phyloP scores from a whole-genome alignment of 148 eudicot genomes.

The Pharnaceum exiguum region DNA sequence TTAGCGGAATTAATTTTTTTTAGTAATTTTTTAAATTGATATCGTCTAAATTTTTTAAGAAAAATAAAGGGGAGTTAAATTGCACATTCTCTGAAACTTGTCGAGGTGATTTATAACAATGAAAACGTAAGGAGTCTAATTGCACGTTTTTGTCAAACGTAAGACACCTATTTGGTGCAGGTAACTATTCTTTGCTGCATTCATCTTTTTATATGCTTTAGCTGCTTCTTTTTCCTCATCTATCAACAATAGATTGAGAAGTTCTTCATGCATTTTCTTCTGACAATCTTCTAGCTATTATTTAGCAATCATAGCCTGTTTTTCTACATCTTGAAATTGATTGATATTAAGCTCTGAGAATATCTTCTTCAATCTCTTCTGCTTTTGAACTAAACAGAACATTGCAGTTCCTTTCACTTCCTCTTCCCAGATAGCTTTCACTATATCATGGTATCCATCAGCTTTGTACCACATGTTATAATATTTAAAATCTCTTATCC shows the following conservation, averaged over 20 bases:
- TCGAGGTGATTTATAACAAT: too few relatives aligned
- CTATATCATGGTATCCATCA: neutral
- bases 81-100: too few relatives aligned
- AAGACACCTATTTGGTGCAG: neutral
- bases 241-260: too few relatives aligned
- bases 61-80: too few relatives aligned
- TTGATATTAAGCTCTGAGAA: neutral
- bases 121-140: too few relatives aligned
- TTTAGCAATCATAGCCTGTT: neutral
- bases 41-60: too few relatives aligned
- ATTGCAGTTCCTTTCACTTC: neutral
- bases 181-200: neutral
- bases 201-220: neutral
- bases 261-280: neutral
- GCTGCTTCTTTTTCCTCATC: neutral
- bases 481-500: neutral
- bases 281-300: neutral
- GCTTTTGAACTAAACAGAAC: neutral
- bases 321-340: neutral
- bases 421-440: neutral
- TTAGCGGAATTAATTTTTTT: too few relatives aligned
- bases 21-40: too few relatives aligned
- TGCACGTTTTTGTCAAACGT: too few relatives aligned
- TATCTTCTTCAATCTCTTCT: neutral
- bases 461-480: neutral